Conservation (phyloP, 2,329 filamentous ascomycete genomes). For the Graphiopsis chlorocephala region DNA sequence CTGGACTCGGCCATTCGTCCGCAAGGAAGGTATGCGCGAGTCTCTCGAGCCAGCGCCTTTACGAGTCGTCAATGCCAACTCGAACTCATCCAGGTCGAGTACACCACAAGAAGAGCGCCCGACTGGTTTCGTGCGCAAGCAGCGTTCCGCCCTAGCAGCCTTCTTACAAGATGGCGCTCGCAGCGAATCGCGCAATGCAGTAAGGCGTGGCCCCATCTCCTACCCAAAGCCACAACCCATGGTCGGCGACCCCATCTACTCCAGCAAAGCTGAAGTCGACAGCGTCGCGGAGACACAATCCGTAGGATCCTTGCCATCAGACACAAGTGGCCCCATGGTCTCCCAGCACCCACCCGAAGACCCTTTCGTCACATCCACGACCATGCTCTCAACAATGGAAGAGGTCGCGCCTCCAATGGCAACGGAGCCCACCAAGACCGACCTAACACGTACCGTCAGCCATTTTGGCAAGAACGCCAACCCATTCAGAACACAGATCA, state of each 20-base stretch:
- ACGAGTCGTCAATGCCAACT: constrained; percentile 32
- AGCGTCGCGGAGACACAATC: constrained; percentile 22
- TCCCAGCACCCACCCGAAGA: constrained; percentile 28
- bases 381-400: constrained; percentile 14
- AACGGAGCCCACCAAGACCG: not conserved
- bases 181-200: constrained; percentile 6
- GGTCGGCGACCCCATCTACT: constrained; percentile 24
- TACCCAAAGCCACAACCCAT: constrained; percentile 19
- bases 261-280: constrained; percentile 24
- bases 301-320: constrained; percentile 23
- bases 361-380: constrained; percentile 15
- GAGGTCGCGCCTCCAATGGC: not conserved
- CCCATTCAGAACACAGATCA: constrained; percentile 9
- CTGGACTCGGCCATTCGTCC: constrained; percentile 35
- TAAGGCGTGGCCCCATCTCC: constrained; percentile 5
- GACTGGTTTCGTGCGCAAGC: constrained; percentile 26
- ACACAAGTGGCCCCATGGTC: constrained; percentile 23
- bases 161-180: constrained; percentile 14
- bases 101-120: constrained; percentile 22
- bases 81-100: constrained; percentile 21
- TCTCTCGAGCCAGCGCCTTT: constrained; percentile 28
- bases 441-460: not conserved
- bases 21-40: constrained; percentile 33
- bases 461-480: constrained; percentile 16
- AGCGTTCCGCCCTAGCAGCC: constrained; percentile 22